Percentiles rank a stretch among this genome's conserved stretches.
Conservation (phyloP, 352 stramenopile species). For the Phytophthora ohioensis region DNA sequence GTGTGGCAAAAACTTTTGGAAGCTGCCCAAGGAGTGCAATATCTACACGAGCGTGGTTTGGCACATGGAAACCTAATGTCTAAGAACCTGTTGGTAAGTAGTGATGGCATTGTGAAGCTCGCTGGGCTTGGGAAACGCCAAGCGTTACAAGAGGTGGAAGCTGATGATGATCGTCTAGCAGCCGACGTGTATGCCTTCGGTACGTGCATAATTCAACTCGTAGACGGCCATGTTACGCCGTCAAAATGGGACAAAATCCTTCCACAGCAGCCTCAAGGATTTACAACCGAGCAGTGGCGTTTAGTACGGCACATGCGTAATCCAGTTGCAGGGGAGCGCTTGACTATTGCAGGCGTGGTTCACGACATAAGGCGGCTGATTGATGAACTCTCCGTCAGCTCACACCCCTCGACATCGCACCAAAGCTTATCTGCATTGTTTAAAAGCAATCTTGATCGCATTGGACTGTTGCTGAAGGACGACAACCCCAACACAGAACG, state of each 20-base stretch:
- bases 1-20: slow-evolving; percentile 41
- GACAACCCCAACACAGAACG: neutral
- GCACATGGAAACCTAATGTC: slow-evolving; percentile 30
- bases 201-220: slow-evolving; percentile 24
- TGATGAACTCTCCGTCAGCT: neutral
- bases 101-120: slow-evolving; percentile 22
- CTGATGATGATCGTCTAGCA: slow-evolving; percentile 8
- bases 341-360: slow-evolving; percentile 18
- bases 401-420: neutral
- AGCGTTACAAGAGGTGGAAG: neutral
- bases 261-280: slow-evolving; percentile 1
- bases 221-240: slow-evolving; percentile 2
- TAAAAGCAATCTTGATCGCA: neutral
- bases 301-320: slow-evolving; percentile 28
- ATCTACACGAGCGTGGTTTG: slow-evolving; percentile 31
- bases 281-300: slow-evolving; percentile 30
- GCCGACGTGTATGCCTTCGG: slow-evolving; percentile 23
- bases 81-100: slow-evolving; percentile 32
- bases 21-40: slow-evolving; percentile 33
- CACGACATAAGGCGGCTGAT: slow-evolving; percentile 22
- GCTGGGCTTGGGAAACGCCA: slow-evolving; percentile 13
- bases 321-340: neutral
- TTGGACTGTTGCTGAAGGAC: slow-evolving; percentile 3
- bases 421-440: neutral
- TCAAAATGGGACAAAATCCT: slow-evolving; percentile 3